Base-by-base conservation (phyloP, 2,329 filamentous ascomycete species). In the Ophiostoma piceae region DNA sequence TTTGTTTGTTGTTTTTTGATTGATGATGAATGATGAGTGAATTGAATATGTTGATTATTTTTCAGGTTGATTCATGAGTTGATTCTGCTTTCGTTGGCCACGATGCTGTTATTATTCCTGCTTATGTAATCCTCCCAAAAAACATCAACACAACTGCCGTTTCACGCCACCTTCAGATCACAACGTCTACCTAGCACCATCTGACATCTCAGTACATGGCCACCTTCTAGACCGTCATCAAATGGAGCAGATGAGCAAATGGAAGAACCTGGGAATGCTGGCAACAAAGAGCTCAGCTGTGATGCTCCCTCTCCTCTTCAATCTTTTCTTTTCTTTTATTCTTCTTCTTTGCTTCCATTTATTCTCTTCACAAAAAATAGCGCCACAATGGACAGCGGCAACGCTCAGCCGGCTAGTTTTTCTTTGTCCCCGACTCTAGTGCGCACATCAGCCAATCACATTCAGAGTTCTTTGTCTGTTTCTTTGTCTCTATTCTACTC, bases 281-380 rank as follows among this genome's bases (percentile, higher is more conserved):
- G 16, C 4, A 57, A 19, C 57, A 62, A 62, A 62, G 26, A 62
- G 57, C 26, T 32, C 57, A 62, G 57, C 57, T 62, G 26, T n/a
- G 5, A 16, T 47, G 43, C 43, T 19, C 7, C 43, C 43, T 47
- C 43, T n/a, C 6, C 8, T 35, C 8, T 35, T 47, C 19, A n/a
- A 16, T 3, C 41, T 41, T 14, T 41, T 3, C 12, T 41, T 41
- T 41, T 19, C 16, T 47, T 47, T 19, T 19, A 2, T 7, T 47
- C 19, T 2, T 47, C 19, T 47, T 6, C 16, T 47, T 5, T 19
- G 16, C 16, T 47, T 47, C 14, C 16, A 19, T 47, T 6, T 47
- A 6, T 47, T n/a, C 16, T 47, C 11, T 41, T 41, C 12, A 39
- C 8, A 39, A 9, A 39, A 47, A 47, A 47, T 12, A 26, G 26